Evolutionary conservation across 2,329 filamentous ascomycete species (phyloP), one percentile per base, ranked within the genome.

Genomic region (Pyrenophora seminiperda): DNA sequence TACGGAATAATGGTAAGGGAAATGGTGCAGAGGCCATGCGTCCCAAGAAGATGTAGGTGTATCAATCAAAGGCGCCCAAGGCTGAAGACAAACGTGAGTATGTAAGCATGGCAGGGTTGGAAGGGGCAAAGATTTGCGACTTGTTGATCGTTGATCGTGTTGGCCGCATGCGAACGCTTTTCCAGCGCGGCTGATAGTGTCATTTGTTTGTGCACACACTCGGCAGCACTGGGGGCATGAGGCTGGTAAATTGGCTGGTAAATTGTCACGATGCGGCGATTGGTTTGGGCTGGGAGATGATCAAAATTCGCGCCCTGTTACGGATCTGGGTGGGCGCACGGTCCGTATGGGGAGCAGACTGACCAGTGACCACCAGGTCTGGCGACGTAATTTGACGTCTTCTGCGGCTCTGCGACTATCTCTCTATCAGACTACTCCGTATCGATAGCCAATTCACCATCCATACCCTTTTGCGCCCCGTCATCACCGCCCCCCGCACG

Each of bases 341-440:
- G 50, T 44, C 42, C 17, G 34, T 29, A 34, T 30, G 41, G 39
- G 36, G 14, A 15, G 22, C 19, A 31, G 33, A 31, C 13, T 22
- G 20, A 4, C 4, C 4, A 10, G 9, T 27, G 24, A 27, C 24
- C 7, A 20, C 30, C 44, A 36, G 31, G 17, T 17, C 24, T 24
- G 32, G 45, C 50, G 53, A 53, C 53, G 53, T 50, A 54, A 54
- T 54, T 56, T 42, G 54, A 42, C 43, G 34, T 31, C 42, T 53
- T 48, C 51, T 56, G 54, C 54, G 54, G 54, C 54, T 56, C 54
- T 56, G 54, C 52, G 48, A 50, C 33, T 38, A 32, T 42, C 48
- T 47, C 34, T 47, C 51, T 56, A 56, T 51, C 47, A 43, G 53
- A 54, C 54, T 56, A n/a, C n/a, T n/a, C n/a, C n/a, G n/a, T n/a